Conservation (phyloP, 164 flowering plant species). For the Tinospora cordifolia region DNA sequence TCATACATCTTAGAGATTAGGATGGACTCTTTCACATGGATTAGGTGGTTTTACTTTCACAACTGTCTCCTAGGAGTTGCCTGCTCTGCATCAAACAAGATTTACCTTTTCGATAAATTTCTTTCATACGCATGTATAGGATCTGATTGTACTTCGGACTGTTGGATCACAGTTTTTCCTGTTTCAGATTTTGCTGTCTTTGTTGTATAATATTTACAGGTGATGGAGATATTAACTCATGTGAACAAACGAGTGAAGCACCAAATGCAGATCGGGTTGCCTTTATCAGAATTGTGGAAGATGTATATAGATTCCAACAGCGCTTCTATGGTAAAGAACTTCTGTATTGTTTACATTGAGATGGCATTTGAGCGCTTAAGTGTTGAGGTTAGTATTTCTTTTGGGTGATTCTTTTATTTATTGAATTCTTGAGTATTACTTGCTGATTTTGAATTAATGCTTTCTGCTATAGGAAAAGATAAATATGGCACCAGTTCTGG, state of each 20-base stretch:
- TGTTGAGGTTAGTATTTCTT: conserved; percentile 42
- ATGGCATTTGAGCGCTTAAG: conserved; percentile 80
- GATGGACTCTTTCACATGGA: background rate
- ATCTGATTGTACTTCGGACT: background rate
- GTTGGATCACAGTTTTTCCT: background rate
- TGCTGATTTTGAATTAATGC: background rate
- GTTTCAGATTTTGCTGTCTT: conserved; percentile 2
- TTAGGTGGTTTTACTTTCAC: background rate
- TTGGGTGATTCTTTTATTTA: background rate
- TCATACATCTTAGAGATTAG: background rate
- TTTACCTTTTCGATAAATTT: background rate
- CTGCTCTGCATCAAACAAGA: background rate
- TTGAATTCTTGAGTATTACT: background rate
- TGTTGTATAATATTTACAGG: conserved; percentile 34
- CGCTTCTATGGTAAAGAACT: conserved; percentile 76
- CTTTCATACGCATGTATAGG: background rate
- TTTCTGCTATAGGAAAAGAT: conserved; percentile 53
- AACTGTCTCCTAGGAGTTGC: background rate
- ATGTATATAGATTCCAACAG: conserved; percentile 48
- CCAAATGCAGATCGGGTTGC: conserved; percentile 65
- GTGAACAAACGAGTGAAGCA: conserved; percentile 94
- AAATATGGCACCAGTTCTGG: conserved; percentile 53
- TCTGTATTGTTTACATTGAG: conserved; percentile 86
- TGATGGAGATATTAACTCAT: conserved; percentile 83
- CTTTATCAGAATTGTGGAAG: conserved; percentile 67